These are phyloP conservation scores for Thielaviopsis musarum DNA, from an alignment of 2,329 filamentous ascomycete species.

Conservation along the genomic window DNA sequence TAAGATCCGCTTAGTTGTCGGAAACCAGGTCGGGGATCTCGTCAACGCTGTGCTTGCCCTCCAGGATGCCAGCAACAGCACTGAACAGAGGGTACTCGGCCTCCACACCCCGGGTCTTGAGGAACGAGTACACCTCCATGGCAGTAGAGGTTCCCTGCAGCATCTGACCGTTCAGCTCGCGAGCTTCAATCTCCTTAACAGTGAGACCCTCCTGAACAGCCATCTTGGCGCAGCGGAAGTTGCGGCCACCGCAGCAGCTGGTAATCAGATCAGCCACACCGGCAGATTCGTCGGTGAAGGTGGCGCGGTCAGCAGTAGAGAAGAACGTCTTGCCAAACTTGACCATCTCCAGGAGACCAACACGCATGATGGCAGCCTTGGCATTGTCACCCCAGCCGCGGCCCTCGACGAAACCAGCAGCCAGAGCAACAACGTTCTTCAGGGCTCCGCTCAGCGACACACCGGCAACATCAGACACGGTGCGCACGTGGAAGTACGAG, in stretches of 20 bases:
- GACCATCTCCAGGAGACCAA: conserved; percentile 91
- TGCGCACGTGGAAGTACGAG: conserved; percentile 91
- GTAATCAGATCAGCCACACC: conserved; percentile 94
- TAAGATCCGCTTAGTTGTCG: conserved; percentile 13
- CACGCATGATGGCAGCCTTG: conserved; percentile 95
- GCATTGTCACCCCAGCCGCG: conserved; percentile 97
- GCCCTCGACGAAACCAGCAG: conserved; percentile 87
- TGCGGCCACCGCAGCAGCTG: conserved; percentile 77
- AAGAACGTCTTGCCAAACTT: conserved; percentile 93
- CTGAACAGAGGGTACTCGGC: conserved; percentile 84
- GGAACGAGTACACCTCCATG: conserved; percentile 75
- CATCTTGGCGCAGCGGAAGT: conserved; percentile 86
- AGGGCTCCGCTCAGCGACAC: conserved; percentile 87
- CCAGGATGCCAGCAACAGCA: conserved; percentile 62
- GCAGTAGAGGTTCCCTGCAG: conserved; percentile 88
- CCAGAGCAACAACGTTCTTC: conserved; percentile 92
- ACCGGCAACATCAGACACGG: conserved; percentile 89
- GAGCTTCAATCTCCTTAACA: conserved; percentile 74
- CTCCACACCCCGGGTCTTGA: conserved; percentile 63
- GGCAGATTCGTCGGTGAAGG: conserved; percentile 93
- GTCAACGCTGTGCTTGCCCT: conserved; percentile 58
- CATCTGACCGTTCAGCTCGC: conserved; percentile 91
- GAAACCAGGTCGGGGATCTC: conserved; percentile 60
- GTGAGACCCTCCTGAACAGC: conserved; percentile 61
- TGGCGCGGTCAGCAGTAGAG: conserved; percentile 61